Conservation (phyloP, 106 monocot genomes). For the Apostasia ramifera region DNA sequence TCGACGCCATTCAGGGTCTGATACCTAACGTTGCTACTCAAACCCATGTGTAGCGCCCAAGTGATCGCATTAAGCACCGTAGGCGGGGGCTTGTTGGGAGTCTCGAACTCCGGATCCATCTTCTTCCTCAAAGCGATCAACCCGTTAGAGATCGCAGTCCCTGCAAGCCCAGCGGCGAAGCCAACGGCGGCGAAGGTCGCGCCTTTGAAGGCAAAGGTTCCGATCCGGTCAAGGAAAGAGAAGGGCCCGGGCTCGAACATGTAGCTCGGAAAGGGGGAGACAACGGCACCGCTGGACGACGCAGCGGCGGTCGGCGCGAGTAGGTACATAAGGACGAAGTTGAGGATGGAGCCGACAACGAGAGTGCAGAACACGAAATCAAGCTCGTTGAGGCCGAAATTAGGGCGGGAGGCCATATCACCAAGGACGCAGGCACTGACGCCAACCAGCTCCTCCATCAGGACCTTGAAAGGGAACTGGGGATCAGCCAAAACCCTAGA, state of each 20-base stretch:
- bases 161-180: conserved; percentile 48
- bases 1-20: conserved; percentile 67
- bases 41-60: conserved; percentile 63
- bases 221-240: conserved; percentile 21
- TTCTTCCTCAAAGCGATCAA: conserved; percentile 46
- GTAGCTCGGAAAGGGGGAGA: conserved; percentile 37
- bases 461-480: conserved; percentile 71
- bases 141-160: conserved; percentile 53
- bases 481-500: conserved; percentile 48
- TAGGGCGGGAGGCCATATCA: conserved; percentile 75
- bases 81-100: conserved; percentile 62
- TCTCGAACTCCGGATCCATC: conserved; percentile 64
- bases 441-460: conserved; percentile 71
- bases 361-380: conserved; percentile 77
- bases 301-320: conserved; percentile 42
- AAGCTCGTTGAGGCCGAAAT: conserved; percentile 72
- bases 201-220: conserved; percentile 53
- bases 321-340: conserved; percentile 56
- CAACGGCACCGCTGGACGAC: background rate
- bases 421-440: conserved; percentile 51
- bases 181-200: conserved; percentile 45
- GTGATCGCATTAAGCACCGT: conserved; percentile 59
- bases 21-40: conserved; percentile 72
- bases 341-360: conserved; percentile 69
- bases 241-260: conserved; percentile 56